Conservation (phyloP, 257 asterid genomes). For the Gynochthodes officinalis region DNA sequence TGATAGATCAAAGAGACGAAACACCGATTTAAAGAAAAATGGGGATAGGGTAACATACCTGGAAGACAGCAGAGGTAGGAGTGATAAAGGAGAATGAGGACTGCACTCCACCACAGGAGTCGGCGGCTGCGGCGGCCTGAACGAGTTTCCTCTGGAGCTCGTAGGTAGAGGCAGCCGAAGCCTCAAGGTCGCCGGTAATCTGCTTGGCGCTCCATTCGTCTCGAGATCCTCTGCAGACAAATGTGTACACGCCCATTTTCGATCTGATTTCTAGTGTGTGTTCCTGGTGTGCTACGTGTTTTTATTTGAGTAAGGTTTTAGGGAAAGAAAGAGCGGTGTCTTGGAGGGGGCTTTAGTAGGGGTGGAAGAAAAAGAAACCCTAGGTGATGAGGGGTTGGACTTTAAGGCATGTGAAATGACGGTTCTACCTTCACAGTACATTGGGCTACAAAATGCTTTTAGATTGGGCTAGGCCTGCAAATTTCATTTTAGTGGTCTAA, state of each 20-base stretch:
- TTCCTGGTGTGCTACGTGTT: conserved; percentile 1
- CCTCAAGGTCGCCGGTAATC: conserved; percentile 51
- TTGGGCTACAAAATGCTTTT: too few species aligned
- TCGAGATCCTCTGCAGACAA: conserved; percentile 43
- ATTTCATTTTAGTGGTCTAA: too few species aligned
- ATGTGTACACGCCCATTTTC: conserved; percentile 71
- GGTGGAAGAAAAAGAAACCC: too few species aligned
- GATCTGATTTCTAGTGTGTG: background rate
- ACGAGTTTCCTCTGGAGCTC: conserved; percentile 82
- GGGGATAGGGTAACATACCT: conserved; percentile 30
- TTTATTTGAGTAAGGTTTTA: too few species aligned
- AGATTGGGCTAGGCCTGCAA: too few species aligned
- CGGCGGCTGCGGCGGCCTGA: conserved; percentile 57
- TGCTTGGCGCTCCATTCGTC: conserved; percentile 61
- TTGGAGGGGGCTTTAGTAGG: too few species aligned
- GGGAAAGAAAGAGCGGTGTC: too few species aligned
- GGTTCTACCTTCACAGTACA: too few species aligned
- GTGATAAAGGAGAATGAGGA: conserved; percentile 71
- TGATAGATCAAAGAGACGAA: too few species aligned
- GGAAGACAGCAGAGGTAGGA: conserved; percentile 78
- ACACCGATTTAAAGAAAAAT: too few species aligned
- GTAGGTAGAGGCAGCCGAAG: conserved; percentile 46
- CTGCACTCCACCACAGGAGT: conserved; percentile 70
- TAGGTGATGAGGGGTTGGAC: too few species aligned
- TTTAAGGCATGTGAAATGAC: too few species aligned